These are phyloP conservation scores for Condylostoma magnum DNA, from an alignment of 169 alveolate species.

Conservation along the genomic window DNA sequence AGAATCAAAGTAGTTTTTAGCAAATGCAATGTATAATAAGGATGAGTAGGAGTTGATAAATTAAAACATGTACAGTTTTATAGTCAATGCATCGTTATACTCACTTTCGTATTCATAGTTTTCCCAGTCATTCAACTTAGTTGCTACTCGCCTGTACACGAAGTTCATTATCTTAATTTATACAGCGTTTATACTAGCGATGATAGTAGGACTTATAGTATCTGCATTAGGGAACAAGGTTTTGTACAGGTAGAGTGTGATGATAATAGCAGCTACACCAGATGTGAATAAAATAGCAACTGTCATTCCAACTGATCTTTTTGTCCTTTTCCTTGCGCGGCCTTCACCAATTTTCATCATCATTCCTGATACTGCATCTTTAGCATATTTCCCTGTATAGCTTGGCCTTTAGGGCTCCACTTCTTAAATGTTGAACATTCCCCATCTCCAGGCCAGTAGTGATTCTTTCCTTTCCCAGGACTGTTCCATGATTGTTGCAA, in stretches of 20 bases:
- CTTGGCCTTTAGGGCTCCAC: conserved; percentile 46
- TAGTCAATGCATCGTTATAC: conserved; percentile 40
- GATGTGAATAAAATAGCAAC: not conserved
- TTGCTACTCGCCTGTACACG: conserved; percentile 30
- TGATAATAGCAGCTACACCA: conserved; percentile 2
- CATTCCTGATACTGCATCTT: conserved; percentile 30
- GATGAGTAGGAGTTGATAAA: conserved; percentile 48
- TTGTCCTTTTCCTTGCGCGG: not conserved
- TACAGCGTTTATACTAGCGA: conserved; percentile 35
- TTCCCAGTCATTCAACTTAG: conserved; percentile 57
- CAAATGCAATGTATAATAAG: conserved; percentile 54
- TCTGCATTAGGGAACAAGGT: not conserved
- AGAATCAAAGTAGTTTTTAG: conserved; percentile 30
- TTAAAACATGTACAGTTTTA: conserved; percentile 46
- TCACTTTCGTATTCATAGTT: conserved; percentile 45
- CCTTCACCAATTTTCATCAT: conserved; percentile 41
- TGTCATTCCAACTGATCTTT: not conserved
- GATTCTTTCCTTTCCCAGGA: conserved; percentile 21
- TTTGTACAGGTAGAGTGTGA: not conserved
- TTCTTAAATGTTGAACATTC: conserved; percentile 37
- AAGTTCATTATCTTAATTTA: conserved; percentile 40
- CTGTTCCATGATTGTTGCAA: conserved; percentile 2
- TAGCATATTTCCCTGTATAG: conserved; percentile 41
- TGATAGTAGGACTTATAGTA: not conserved
- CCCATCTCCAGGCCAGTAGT: conserved; percentile 38